A percentile compares a stretch with the other conserved stretches of the same genome.
phyloP scores from a whole-genome alignment of 2,329 filamentous ascomycete genomes.

The Bipolaris gigantea region DNA sequence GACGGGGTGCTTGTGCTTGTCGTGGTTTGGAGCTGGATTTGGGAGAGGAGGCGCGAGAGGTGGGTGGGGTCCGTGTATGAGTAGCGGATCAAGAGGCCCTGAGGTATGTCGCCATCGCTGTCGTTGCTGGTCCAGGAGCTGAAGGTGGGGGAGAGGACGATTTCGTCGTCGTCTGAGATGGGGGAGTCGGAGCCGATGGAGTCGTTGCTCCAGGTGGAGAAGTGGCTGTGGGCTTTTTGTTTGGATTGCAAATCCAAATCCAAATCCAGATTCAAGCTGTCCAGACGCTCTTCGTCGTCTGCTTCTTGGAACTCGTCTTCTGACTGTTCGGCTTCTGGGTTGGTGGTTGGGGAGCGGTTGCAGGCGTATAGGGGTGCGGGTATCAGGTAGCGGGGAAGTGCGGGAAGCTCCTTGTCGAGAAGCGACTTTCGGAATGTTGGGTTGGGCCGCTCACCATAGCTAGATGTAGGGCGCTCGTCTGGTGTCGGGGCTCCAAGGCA shows the following conservation, averaged over 20 bases:
- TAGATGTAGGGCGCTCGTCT: slow-evolving; percentile 34
- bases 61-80: slow-evolving; percentile 17
- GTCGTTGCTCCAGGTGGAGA: slow-evolving; percentile 39
- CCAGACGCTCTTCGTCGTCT: slow-evolving; percentile 16
- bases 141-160: slow-evolving; percentile 36
- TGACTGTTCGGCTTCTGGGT: slow-evolving; percentile 8
- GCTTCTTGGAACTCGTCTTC: slow-evolving; percentile 18
- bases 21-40: slow-evolving; percentile 4
- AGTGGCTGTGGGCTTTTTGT: slow-evolving; percentile 34
- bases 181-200: slow-evolving; percentile 29
- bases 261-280: slow-evolving; percentile 13
- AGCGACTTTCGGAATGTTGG: slow-evolving; percentile 19
- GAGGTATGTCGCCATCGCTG: slow-evolving; percentile 28
- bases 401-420: slow-evolving; percentile 36
- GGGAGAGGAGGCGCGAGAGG: slow-evolving; percentile 5
- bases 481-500: slow-evolving; percentile 18
- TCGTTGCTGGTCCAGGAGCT: slow-evolving; percentile 39
- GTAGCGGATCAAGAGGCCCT: slow-evolving; percentile 25
- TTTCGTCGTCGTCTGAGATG: slow-evolving; percentile 27
- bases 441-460: slow-evolving; percentile 25
- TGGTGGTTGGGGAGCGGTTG: slow-evolving; percentile 15
- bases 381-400: slow-evolving; percentile 33
- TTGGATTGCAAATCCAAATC: slow-evolving; percentile 15
- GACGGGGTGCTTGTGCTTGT: not conserved
- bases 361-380: slow-evolving; percentile 37